These are phyloP conservation scores for Acacia confusa DNA, from an alignment of 306 rosid species.

Conservation along the genomic window DNA sequence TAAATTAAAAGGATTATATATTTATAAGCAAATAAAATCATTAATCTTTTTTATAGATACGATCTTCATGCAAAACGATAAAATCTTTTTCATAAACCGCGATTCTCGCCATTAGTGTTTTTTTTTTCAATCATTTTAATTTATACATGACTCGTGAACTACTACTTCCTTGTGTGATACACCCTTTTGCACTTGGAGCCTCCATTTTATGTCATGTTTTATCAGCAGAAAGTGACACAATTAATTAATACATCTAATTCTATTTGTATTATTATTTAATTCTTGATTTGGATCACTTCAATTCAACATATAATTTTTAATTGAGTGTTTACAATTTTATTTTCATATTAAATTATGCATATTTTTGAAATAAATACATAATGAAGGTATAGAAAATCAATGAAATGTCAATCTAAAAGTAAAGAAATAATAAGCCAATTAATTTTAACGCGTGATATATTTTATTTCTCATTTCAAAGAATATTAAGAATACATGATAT, in stretches of 20 bases:
- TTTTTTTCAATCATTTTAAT: conserved; percentile 25
- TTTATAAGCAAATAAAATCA: not conserved
- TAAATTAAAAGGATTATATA: not conserved
- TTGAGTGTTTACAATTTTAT: not conserved
- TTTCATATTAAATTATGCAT: too few relatives aligned
- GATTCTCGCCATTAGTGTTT: conserved; percentile 54
- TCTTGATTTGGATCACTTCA: not conserved
- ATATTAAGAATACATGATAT: not conserved
- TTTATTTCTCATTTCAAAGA: not conserved
- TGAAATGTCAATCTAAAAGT: not conserved
- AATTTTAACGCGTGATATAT: not conserved
- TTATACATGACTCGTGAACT: conserved; percentile 14
- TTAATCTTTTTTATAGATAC: conserved; percentile 23
- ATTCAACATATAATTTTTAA: not conserved
- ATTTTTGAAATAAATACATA: too few relatives aligned
- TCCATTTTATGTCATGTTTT: not conserved
- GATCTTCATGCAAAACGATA: conserved; percentile 52
- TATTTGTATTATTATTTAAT: too few relatives aligned
- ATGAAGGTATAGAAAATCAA: not conserved
- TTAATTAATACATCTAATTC: not conserved
- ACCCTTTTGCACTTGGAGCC: not conserved
- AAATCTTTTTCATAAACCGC: conserved; percentile 36
- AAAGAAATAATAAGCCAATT: not conserved
- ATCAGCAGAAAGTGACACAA: not conserved
- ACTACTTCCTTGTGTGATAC: not conserved